Percentiles rank a stretch among this genome's conserved stretches.
Conservation (phyloP, 768 basidiomycete genomes). For the Russula sp. region DNA sequence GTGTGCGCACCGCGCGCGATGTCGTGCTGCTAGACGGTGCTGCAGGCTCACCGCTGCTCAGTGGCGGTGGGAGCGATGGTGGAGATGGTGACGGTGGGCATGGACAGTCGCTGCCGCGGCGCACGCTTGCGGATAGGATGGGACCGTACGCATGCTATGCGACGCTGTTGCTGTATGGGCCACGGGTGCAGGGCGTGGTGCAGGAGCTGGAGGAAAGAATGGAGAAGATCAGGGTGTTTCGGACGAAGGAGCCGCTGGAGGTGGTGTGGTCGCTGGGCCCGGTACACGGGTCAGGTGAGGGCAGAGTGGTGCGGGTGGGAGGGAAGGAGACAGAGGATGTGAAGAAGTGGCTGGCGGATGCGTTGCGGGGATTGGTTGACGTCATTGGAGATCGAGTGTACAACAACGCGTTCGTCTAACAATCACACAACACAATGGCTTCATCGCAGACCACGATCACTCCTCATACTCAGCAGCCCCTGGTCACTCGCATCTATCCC, state of each 20-base stretch:
- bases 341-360: slow-evolving; percentile 56
- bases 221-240: slow-evolving; percentile 54
- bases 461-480: slow-evolving; percentile 70
- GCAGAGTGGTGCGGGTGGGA: slow-evolving; percentile 64
- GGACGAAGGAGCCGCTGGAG: slow-evolving; percentile 41
- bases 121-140: slow-evolving; percentile 52
- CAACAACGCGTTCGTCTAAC: slow-evolving; percentile 49
- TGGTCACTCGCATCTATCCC: slow-evolving; percentile 62
- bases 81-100: neutral
- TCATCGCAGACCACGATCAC: slow-evolving; percentile 69
- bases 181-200: slow-evolving; percentile 43
- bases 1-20: slow-evolving; percentile 64
- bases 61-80: neutral
- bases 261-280: slow-evolving; percentile 79
- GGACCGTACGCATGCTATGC: slow-evolving; percentile 88
- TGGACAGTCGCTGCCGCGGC: slow-evolving; percentile 29
- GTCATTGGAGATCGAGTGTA: slow-evolving; percentile 60
- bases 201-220: slow-evolving; percentile 43
- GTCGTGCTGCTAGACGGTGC: slow-evolving; percentile 58
- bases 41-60: neutral
- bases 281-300: slow-evolving; percentile 37
- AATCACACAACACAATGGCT: neutral
- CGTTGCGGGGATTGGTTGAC: slow-evolving; percentile 43
- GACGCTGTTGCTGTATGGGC: slow-evolving; percentile 74
- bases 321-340: slow-evolving; percentile 72